These are phyloP conservation scores for Bolboschoenus planiculmis DNA, from an alignment of 176 grass and related monocot genomes.

Conservation along the genomic window DNA sequence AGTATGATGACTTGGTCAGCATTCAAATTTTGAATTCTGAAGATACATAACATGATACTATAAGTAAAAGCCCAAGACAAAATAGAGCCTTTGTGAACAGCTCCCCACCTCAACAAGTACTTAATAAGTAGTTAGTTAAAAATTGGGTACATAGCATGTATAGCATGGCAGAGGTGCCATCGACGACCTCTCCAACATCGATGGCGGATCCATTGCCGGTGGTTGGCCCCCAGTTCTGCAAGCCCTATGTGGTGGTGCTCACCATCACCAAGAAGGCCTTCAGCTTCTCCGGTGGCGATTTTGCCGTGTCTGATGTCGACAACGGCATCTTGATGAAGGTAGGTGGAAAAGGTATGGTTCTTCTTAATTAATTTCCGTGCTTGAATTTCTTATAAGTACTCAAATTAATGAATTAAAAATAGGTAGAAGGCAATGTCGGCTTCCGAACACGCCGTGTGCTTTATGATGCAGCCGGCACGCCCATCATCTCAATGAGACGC, in stretches of 20 bases:
- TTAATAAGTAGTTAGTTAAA: not conserved
- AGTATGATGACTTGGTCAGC: too few relatives aligned
- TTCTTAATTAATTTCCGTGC: not conserved
- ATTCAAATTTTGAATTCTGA: too few relatives aligned
- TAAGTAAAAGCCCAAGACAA: too few relatives aligned
- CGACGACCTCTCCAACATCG: not conserved
- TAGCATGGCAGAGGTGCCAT: not conserved
- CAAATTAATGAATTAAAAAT: not conserved
- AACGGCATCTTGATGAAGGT: not conserved
- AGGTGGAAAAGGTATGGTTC: not conserved
- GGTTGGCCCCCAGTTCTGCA: not conserved
- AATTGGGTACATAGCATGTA: not conserved
- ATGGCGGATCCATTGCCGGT: not conserved
- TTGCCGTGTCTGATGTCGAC: not conserved
- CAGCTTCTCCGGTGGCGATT: not conserved
- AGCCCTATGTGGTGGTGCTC: not conserved
- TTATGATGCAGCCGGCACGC: slow-evolving; percentile 30
- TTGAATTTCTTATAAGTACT: not conserved
- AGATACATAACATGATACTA: too few relatives aligned
- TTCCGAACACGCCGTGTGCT: slow-evolving; percentile 23
- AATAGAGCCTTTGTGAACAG: too few relatives aligned
- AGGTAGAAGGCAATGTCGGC: not conserved
- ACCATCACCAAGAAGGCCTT: not conserved
- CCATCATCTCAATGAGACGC: slow-evolving; percentile 45
- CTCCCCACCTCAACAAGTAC: not conserved